phyloP scores from a whole-genome alignment of 78 protist genomes.

The Anaeramoeba ignava region DNA sequence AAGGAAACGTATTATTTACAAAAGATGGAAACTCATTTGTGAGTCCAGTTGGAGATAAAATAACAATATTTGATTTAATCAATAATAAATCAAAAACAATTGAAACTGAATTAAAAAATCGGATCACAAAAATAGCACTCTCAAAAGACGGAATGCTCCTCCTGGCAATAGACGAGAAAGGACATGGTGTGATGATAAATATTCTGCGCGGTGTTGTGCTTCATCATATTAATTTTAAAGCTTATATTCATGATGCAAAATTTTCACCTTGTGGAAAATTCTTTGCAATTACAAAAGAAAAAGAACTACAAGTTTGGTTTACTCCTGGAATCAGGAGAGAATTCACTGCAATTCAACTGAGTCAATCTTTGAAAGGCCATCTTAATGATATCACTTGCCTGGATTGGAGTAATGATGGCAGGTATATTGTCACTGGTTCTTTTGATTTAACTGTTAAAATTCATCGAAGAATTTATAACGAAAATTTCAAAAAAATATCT shows the following conservation, averaged over 20 bases:
- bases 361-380: not conserved
- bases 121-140: not conserved
- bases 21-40: constrained; percentile 68
- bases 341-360: not conserved
- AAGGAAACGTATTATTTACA: constrained; percentile 72
- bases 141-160: not conserved
- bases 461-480: not conserved
- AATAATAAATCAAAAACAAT: constrained; percentile 4
- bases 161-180: not conserved
- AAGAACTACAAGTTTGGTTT: not conserved
- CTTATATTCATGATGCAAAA: not conserved
- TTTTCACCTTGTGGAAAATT: not conserved
- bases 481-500: not conserved
- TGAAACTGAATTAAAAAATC: not conserved
- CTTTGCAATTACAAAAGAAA: not conserved
- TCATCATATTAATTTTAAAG: not conserved
- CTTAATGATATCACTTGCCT: not conserved
- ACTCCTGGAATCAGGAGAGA: not conserved
- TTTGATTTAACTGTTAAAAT: not conserved
- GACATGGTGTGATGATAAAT: not conserved
- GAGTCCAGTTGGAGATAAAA: constrained; percentile 81
- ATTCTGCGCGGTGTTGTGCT: not conserved
- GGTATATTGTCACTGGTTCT: not conserved
- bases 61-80: constrained; percentile 66
- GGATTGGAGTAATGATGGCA: not conserved